These are phyloP conservation scores for Coniella vitis DNA, from an alignment of 2,329 filamentous ascomycete genomes.

Conservation along the genomic window DNA sequence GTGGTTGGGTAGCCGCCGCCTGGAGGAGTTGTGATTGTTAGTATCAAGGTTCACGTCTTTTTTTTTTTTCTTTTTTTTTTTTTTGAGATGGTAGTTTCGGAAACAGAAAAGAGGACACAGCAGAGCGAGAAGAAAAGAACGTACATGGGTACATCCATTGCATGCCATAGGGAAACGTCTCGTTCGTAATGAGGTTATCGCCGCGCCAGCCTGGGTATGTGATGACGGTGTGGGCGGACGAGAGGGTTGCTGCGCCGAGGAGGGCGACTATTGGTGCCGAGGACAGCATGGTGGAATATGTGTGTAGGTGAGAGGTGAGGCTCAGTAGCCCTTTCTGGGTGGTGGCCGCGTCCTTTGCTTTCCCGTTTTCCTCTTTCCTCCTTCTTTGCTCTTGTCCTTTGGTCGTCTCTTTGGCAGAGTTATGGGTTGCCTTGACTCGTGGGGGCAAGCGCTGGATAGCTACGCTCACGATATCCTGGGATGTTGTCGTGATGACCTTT, in stretches of 20 bases:
- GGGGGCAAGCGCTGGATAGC: too few species aligned
- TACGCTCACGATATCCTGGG: too few species aligned
- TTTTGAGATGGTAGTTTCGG: too few species aligned
- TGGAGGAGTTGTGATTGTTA: slow-evolving; percentile 29
- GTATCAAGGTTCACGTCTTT: too few species aligned
- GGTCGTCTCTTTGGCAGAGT: background rate
- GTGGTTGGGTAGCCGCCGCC: slow-evolving; percentile 77
- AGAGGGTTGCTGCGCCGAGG: slow-evolving; percentile 38
- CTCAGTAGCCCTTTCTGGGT: background rate
- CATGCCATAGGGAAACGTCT: slow-evolving; percentile 79
- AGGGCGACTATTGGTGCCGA: slow-evolving; percentile 36
- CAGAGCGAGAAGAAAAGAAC: slow-evolving; percentile 26
- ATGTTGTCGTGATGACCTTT: too few species aligned
- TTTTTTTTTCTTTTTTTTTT: too few species aligned
- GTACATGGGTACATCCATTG: slow-evolving; percentile 94
- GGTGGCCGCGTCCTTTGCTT: background rate
- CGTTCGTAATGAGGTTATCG: slow-evolving; percentile 75
- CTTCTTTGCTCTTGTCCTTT: background rate
- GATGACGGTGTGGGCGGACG: slow-evolving; percentile 71
- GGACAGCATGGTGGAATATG: slow-evolving; percentile 33
- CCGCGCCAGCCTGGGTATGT: slow-evolving; percentile 83
- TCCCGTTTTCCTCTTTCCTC: background rate
- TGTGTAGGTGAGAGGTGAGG: background rate
- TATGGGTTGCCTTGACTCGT: background rate
- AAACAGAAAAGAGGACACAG: too few species aligned